phyloP scores from a whole-genome alignment of 2,329 filamentous ascomycete genomes.

The Penicillium sp. region DNA sequence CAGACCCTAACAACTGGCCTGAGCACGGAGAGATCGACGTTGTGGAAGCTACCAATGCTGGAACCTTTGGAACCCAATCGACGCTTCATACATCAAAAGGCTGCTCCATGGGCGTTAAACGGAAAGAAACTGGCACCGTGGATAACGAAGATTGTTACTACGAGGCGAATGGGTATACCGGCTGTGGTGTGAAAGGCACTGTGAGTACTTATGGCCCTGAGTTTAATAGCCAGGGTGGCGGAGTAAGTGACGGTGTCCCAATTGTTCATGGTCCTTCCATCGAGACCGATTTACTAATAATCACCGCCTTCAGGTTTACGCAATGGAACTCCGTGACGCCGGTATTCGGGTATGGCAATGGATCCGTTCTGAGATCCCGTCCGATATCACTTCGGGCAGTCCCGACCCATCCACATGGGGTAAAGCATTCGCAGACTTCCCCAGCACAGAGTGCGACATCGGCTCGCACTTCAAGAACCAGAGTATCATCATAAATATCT shows the following conservation, averaged over 20 bases:
- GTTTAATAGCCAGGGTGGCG: slow-evolving; percentile 57
- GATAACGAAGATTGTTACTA: slow-evolving; percentile 52
- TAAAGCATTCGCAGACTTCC: slow-evolving; percentile 63
- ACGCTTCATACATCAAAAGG: slow-evolving; percentile 59
- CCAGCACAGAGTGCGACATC: slow-evolving; percentile 60
- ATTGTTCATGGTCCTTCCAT: not conserved
- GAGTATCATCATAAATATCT: slow-evolving; percentile 64
- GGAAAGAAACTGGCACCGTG: slow-evolving; percentile 51
- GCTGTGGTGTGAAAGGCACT: slow-evolving; percentile 54
- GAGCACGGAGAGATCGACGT: slow-evolving; percentile 63
- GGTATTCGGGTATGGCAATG: slow-evolving; percentile 66
- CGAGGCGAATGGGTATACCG: slow-evolving; percentile 52
- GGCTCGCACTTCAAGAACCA: slow-evolving; percentile 60
- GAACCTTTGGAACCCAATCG: slow-evolving; percentile 54
- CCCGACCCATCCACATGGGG: slow-evolving; percentile 65
- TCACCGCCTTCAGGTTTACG: slow-evolving; percentile 45
- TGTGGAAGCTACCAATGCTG: slow-evolving; percentile 58
- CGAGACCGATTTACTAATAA: not conserved
- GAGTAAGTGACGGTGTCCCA: slow-evolving; percentile 31
- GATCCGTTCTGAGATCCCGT: slow-evolving; percentile 47
- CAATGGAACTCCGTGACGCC: slow-evolving; percentile 60
- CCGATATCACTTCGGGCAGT: slow-evolving; percentile 49
- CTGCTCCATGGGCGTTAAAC: slow-evolving; percentile 52
- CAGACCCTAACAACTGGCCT: slow-evolving; percentile 61
- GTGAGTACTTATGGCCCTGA: slow-evolving; percentile 49